These are phyloP conservation scores for Suillus luteus DNA, from an alignment of 768 basidiomycete species.

Conservation along the genomic window DNA sequence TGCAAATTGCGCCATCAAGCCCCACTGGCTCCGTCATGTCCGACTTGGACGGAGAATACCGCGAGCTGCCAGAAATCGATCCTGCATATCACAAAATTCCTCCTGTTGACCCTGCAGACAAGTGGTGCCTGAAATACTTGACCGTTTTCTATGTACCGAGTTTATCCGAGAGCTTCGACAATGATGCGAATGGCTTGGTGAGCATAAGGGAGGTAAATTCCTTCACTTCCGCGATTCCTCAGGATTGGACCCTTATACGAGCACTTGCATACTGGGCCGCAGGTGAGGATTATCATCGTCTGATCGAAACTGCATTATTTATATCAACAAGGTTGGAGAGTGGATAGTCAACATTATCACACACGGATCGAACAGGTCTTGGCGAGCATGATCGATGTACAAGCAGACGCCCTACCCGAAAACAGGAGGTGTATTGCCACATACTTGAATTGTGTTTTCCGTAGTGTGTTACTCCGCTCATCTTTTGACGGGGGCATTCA, in stretches of 20 bases:
- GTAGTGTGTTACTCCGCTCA: neutral
- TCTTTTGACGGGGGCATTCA: neutral
- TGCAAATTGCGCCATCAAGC: neutral
- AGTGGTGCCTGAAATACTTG: constrained; percentile 1
- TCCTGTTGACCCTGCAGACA: neutral
- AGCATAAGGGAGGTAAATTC: constrained; percentile 36
- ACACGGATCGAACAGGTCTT: constrained; percentile 20
- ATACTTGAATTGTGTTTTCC: constrained; percentile 22
- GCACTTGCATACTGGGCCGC: constrained; percentile 39
- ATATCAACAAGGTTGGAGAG: constrained; percentile 4
- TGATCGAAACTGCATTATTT: constrained; percentile 27
- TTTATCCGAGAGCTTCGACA: constrained; percentile 44
- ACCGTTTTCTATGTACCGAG: constrained; percentile 25
- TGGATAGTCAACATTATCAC: constrained; percentile 12
- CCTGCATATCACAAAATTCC: neutral
- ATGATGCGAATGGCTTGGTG: constrained; percentile 41
- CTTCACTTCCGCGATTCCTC: constrained; percentile 32
- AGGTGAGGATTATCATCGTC: constrained; percentile 24
- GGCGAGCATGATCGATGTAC: constrained; percentile 23
- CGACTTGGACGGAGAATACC: neutral
- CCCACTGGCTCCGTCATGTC: neutral
- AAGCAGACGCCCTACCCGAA: constrained; percentile 17
- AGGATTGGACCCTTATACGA: constrained; percentile 34
- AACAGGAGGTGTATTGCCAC: constrained; percentile 27
- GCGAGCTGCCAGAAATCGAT: neutral